Conservation (phyloP, 1,284 basidiomycete genomes). For the Lignosus rhinocerotis region DNA sequence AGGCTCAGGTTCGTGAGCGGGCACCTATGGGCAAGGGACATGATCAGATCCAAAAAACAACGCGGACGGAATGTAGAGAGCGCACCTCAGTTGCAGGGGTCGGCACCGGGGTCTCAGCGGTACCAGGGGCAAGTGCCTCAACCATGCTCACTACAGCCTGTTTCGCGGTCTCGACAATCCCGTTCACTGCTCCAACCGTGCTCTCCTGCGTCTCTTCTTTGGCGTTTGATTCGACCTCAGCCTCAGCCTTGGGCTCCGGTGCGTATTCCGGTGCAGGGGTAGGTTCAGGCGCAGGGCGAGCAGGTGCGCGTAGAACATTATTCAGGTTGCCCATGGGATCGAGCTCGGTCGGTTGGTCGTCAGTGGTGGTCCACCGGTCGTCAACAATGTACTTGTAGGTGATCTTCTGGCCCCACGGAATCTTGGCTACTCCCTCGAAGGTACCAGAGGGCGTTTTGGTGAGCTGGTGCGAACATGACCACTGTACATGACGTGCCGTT, state of each 20-base stretch:
- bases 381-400: conserved; percentile 82
- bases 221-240: neutral
- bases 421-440: conserved; percentile 54
- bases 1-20: neutral
- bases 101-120: conserved; percentile 19
- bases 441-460: conserved; percentile 47
- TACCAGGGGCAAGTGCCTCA: conserved; percentile 31
- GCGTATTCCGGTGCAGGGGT: conserved; percentile 12
- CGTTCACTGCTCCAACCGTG: conserved; percentile 14
- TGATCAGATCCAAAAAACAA: neutral
- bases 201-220: neutral
- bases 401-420: conserved; percentile 68
- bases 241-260: conserved; percentile 11
- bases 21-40: too few relatives aligned
- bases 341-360: conserved; percentile 58
- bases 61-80: neutral
- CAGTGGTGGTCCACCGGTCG: conserved; percentile 61
- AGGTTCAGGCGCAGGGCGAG: conserved; percentile 34
- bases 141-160: conserved; percentile 29
- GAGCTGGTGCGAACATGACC: conserved; percentile 62
- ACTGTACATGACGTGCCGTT: conserved; percentile 42
- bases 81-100: conserved; percentile 21
- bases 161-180: conserved; percentile 25
- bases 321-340: conserved; percentile 70
- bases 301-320: conserved; percentile 66